Base-by-base conservation (phyloP, 2,329 filamentous ascomycete genomes). In the Didymella arachidicola region DNA sequence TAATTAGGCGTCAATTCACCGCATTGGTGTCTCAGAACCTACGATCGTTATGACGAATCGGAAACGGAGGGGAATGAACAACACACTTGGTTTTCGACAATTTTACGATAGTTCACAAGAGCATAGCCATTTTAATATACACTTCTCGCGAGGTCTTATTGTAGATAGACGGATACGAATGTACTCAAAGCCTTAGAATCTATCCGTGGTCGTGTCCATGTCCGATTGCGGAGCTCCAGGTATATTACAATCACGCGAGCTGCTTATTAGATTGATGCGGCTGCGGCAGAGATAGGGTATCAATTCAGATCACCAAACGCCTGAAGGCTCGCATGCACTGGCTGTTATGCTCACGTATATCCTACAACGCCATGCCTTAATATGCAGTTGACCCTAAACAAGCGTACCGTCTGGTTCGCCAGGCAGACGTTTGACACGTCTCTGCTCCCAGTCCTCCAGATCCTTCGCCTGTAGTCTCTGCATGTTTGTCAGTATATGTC, bases 361-460 rank as follows among this genome's bases (percentile, higher is more conserved):
- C 38, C 57, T 25, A 25, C 42, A 60, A 60, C 52, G 48, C 57
- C 53, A 19, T 32, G 11, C 25, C n/a, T 22, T 50, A 7, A 34
- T n/a, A 16, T 25, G 19, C 49, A 50, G n/a, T 36, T 14, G 8
- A 46, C 44, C 4, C 14, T 67, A 75, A 39, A 76, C 72, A 66
- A 97, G 76, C 49, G 91, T 85, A 32, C 94, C 94, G 76, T 99
- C 94, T 60, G 87, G 90, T 78, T 99, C 96, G 66, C 95, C 95
- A 19, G 91, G 88, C 60, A 97, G 84, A 74, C 95, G 84, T 80
- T 97, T 88, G 11, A 98, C 93, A 52, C 96, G 87, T 79, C 95
- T 96, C 79, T 98, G 95, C 77, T 98, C 94, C 95, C 95, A 99
- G 73, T 92, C 86, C 72, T 99, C 94, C 61, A 98, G 80, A 74